phyloP scores from a whole-genome alignment of 192 early-diverging fungal genomes.

The Borealophlyctis nickersoniae region DNA sequence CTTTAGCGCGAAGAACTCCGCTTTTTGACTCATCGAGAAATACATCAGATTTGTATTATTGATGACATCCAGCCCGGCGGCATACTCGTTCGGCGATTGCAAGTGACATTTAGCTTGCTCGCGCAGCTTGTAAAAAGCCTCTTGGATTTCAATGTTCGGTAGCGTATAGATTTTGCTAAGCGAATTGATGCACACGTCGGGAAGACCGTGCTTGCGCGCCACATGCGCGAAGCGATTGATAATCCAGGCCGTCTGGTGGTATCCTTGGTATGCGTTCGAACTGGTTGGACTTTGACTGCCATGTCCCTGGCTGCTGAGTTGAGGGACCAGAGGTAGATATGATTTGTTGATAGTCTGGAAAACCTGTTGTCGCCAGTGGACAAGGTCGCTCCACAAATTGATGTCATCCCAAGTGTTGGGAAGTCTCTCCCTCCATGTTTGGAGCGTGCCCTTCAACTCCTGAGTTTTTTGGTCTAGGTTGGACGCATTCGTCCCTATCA shows the following conservation, averaged over 20 bases:
- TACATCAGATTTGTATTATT: constrained; percentile 99
- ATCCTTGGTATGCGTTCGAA: constrained; percentile 93
- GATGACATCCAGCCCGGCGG: constrained; percentile 93
- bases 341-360: constrained; percentile 96
- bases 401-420: constrained; percentile 98
- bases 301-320: constrained; percentile 30
- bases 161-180: constrained; percentile 97
- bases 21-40: constrained; percentile 87
- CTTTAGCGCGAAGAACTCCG: constrained; percentile 97
- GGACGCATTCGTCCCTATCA: constrained; percentile 69
- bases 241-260: constrained; percentile 99
- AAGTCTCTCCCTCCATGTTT: constrained; percentile 95
- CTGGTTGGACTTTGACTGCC: constrained; percentile 50
- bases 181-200: constrained; percentile 82
- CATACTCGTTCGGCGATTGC: constrained; percentile 80
- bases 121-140: constrained; percentile 90
- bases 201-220: constrained; percentile 90
- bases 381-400: constrained; percentile 94
- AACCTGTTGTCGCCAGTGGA: constrained; percentile 97
- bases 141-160: constrained; percentile 99
- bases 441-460: constrained; percentile 84
- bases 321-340: constrained; percentile 80
- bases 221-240: constrained; percentile 99
- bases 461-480: constrained; percentile 85
- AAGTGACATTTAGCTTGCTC: constrained; percentile 99